These are phyloP conservation scores for Ogataea ramenticola DNA, from an alignment of 805 yeast species.

Conservation along the genomic window DNA sequence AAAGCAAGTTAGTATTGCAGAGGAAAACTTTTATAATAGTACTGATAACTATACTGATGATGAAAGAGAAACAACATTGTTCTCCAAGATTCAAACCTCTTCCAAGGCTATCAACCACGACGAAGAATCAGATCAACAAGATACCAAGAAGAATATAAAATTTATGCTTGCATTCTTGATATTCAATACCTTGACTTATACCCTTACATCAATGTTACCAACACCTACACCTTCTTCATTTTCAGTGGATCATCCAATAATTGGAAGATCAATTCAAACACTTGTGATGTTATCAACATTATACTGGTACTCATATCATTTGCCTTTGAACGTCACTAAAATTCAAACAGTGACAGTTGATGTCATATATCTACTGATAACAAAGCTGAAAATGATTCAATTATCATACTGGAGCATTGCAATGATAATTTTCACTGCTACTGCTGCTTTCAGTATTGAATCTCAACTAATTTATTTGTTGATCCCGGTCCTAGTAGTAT, in stretches of 20 bases:
- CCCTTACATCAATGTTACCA: not conserved
- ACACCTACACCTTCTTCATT: not conserved
- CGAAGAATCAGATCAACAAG: not conserved
- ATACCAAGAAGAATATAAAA: not conserved
- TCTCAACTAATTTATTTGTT: not conserved
- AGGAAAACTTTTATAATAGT: not conserved
- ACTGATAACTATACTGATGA: not conserved
- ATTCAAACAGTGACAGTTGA: not conserved
- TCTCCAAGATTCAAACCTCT: too few relatives aligned
- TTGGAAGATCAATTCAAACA: not conserved
- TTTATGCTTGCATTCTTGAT: not conserved
- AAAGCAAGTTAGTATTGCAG: not conserved
- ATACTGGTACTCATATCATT: not conserved
- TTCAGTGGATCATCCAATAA: not conserved
- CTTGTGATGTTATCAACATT: not conserved
- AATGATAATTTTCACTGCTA: not conserved
- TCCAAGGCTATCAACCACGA: too few relatives aligned
- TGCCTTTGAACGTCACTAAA: not conserved
- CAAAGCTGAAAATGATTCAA: not conserved
- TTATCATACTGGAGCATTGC: constrained; percentile 1
- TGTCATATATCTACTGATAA: too few relatives aligned
- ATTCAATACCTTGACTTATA: not conserved
- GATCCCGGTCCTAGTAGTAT: not conserved
- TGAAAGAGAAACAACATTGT: too few relatives aligned
- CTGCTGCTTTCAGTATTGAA: constrained; percentile 1